Evolutionary conservation across 2,329 filamentous ascomycete genomes (phyloP).

Genomic region (Xylaria sp.): DNA sequence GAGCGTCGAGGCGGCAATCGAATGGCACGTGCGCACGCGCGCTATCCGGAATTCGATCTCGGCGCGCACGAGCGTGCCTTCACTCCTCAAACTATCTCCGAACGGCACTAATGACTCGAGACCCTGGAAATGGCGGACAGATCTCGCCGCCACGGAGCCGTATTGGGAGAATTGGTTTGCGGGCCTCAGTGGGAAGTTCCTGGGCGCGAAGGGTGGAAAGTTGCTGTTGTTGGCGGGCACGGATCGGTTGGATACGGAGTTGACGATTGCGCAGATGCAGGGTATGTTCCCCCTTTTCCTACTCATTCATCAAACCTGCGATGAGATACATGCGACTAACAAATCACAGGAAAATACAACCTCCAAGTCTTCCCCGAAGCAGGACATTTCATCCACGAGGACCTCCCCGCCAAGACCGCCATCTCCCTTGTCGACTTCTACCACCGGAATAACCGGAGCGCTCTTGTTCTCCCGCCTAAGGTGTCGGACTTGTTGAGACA

Average conservation of each 20-base stretch:
- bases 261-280: slow-evolving; percentile 36
- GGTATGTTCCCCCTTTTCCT: slow-evolving; percentile 17
- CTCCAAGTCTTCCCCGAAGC: slow-evolving; percentile 91
- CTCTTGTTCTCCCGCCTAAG: slow-evolving; percentile 84
- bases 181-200: slow-evolving; percentile 82
- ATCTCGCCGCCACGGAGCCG: slow-evolving; percentile 74
- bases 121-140: slow-evolving; percentile 79
- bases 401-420: slow-evolving; percentile 85
- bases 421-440: slow-evolving; percentile 85
- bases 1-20: slow-evolving; percentile 73
- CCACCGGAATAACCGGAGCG: slow-evolving; percentile 79
- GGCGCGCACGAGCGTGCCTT: slow-evolving; percentile 83
- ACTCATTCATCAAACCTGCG: no score
- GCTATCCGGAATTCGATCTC: slow-evolving; percentile 79
- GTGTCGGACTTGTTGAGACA: slow-evolving; percentile 67
- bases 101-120: slow-evolving; percentile 31
- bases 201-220: slow-evolving; percentile 63
- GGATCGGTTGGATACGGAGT: slow-evolving; percentile 33
- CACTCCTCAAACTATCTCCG: slow-evolving; percentile 51
- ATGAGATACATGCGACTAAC: not conserved
- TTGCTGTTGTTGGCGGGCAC: slow-evolving; percentile 32
- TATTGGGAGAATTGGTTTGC: slow-evolving; percentile 96
- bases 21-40: slow-evolving; percentile 88
- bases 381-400: slow-evolving; percentile 95
- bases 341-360: slow-evolving; percentile 72